These are phyloP conservation scores for Corymbia maculata DNA, from an alignment of 345 rosid species.

Conservation along the genomic window DNA sequence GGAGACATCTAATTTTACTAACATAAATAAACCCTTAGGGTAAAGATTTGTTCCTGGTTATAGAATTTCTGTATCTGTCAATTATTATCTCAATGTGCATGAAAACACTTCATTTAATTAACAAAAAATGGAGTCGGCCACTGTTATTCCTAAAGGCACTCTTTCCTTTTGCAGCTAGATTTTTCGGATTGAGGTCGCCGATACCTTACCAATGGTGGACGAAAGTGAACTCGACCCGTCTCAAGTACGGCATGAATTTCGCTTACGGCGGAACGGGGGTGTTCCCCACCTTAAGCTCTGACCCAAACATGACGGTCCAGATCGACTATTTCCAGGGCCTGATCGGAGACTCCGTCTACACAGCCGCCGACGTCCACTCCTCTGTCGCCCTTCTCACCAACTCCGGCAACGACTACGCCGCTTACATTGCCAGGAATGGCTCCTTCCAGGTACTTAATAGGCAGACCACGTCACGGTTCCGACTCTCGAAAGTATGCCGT, in stretches of 20 bases:
- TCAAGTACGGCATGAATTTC: constrained; percentile 58
- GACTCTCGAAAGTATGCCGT: not conserved
- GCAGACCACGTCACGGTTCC: not conserved
- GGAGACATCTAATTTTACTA: not conserved
- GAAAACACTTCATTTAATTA: not conserved
- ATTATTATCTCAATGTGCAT: not conserved
- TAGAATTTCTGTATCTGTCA: not conserved
- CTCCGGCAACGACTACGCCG: constrained; percentile 68
- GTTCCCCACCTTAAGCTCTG: constrained; percentile 27
- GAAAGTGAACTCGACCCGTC: constrained; percentile 5
- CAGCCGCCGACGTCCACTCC: constrained; percentile 8
- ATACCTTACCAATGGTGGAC: constrained; percentile 44
- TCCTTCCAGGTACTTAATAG: constrained; percentile 23
- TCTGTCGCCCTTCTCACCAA: constrained; percentile 50
- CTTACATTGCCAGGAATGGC: constrained; percentile 26
- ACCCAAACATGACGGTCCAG: constrained; percentile 76
- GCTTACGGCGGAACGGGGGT: constrained; percentile 93
- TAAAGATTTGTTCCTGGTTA: not conserved
- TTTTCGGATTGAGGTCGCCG: constrained; percentile 52
- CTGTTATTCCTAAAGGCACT: not conserved
- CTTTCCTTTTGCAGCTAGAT: constrained; percentile 36
- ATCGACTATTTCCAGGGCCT: constrained; percentile 42
- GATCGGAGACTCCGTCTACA: constrained; percentile 23
- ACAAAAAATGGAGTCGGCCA: not conserved
- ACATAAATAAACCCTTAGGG: not conserved